These are phyloP conservation scores for Solanum peruvianum DNA, from an alignment of 257 asterid genomes.

Conservation along the genomic window DNA sequence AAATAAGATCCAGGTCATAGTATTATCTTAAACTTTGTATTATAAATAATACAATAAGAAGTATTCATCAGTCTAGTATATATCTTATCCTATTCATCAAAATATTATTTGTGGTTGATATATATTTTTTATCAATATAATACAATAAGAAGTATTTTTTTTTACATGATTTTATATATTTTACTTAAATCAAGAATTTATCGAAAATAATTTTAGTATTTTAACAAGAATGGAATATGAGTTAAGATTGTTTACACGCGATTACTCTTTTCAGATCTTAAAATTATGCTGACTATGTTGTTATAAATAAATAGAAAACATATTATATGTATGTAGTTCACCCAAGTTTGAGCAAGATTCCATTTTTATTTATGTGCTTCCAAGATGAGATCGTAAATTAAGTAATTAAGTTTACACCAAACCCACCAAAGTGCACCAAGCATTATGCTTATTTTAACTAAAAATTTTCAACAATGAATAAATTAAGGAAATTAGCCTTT, in stretches of 20 bases:
- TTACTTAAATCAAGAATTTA: background rate
- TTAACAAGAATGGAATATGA: background rate
- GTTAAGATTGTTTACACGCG: background rate
- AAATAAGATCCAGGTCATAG: background rate
- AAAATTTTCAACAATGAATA: background rate
- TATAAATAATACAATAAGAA: background rate
- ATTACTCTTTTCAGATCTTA: no score
- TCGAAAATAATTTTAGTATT: fast-evolving
- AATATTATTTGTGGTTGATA: background rate
- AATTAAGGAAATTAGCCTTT: background rate
- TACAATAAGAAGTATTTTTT: background rate
- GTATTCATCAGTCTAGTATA: background rate
- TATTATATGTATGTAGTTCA: background rate
- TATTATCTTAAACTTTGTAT: background rate
- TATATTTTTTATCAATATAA: background rate
- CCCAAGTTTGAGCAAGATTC: background rate
- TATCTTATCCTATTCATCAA: background rate
- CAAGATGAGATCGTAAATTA: background rate
- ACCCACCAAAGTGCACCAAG: background rate
- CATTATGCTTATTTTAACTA: background rate
- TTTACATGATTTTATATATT: background rate
- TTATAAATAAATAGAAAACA: background rate
- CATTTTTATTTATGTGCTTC: background rate
- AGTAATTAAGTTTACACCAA: background rate
- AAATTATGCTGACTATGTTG: background rate